These are phyloP conservation scores for Cladophialophora carrionii DNA, from an alignment of 2,329 filamentous ascomycete genomes.

Conservation along the genomic window DNA sequence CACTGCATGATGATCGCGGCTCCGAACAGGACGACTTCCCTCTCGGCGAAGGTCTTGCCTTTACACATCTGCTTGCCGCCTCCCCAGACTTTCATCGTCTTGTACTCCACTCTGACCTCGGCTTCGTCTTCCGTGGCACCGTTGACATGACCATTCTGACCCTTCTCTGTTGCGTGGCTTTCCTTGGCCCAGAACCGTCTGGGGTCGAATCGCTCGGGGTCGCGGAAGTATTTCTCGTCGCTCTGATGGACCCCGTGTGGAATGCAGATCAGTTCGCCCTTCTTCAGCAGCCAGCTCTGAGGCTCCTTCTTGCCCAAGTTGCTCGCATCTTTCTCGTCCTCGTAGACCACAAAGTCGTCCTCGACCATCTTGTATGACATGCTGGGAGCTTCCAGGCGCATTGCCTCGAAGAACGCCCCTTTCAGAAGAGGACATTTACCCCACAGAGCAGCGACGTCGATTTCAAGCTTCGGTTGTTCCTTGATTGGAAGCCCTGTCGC, in stretches of 20 bases:
- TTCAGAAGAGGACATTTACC: constrained; percentile 53
- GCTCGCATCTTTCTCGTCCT: constrained; percentile 46
- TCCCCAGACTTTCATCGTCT: constrained; percentile 55
- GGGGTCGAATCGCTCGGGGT: constrained; percentile 51
- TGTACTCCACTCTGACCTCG: constrained; percentile 45
- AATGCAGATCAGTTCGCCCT: constrained; percentile 51
- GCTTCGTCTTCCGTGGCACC: constrained; percentile 41
- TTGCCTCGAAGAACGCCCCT: constrained; percentile 52
- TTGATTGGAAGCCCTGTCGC: constrained; percentile 49
- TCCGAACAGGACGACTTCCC: constrained; percentile 55
- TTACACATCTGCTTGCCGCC: constrained; percentile 56
- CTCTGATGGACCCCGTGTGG: constrained; percentile 52
- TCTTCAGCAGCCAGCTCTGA: constrained; percentile 47
- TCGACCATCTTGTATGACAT: constrained; percentile 50
- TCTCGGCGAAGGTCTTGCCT: constrained; percentile 56
- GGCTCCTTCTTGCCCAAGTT: constrained; percentile 39
- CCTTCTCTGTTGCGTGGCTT: constrained; percentile 37
- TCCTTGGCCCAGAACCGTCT: constrained; percentile 50
- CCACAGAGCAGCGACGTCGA: constrained; percentile 49
- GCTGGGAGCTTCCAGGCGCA: constrained; percentile 50
- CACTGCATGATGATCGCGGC: constrained; percentile 60
- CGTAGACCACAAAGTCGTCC: constrained; percentile 46
- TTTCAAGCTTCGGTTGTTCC: constrained; percentile 49
- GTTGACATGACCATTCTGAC: constrained; percentile 42
- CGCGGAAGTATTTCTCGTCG: constrained; percentile 42